phyloP scores from a whole-genome alignment of 2,329 filamentous ascomycete genomes.

The Pestalotiopsis sp. region DNA sequence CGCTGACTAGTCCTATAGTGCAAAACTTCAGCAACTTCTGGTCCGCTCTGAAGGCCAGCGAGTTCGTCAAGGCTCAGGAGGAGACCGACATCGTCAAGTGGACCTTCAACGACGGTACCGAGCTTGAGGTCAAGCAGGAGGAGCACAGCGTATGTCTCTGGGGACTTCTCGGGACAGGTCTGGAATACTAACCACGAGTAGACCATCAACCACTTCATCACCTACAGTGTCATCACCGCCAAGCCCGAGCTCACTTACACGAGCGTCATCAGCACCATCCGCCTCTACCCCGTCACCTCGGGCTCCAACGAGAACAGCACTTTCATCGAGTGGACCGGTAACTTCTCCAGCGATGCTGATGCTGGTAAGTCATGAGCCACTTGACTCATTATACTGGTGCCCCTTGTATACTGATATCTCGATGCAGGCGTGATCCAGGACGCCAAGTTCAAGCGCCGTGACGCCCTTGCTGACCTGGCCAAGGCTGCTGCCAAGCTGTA shows the following conservation, averaged over 20 bases:
- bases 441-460: conserved; percentile 76
- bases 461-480: conserved; percentile 69
- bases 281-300: conserved; percentile 66
- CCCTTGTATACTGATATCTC: conserved; percentile 17
- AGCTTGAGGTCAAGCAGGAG: conserved; percentile 74
- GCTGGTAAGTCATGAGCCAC: conserved; percentile 51
- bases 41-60: conserved; percentile 62
- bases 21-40: conserved; percentile 71
- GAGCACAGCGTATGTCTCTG: conserved; percentile 64
- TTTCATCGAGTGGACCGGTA: conserved; percentile 69
- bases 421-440: conserved; percentile 69
- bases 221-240: conserved; percentile 71
- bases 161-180: background rate
- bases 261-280: conserved; percentile 67
- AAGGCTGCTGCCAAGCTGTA: conserved; percentile 45
- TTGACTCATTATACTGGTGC: background rate
- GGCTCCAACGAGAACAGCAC: conserved; percentile 66
- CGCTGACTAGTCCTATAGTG: conserved; percentile 34
- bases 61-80: conserved; percentile 64
- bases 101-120: conserved; percentile 71
- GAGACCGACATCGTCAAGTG: conserved; percentile 71
- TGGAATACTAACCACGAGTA: conserved; percentile 28
- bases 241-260: conserved; percentile 68
- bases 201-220: conserved; percentile 76
- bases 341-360: conserved; percentile 73